These are phyloP conservation scores for Globisporangium mamillatum DNA, from an alignment of 352 stramenopile species.

Conservation along the genomic window DNA sequence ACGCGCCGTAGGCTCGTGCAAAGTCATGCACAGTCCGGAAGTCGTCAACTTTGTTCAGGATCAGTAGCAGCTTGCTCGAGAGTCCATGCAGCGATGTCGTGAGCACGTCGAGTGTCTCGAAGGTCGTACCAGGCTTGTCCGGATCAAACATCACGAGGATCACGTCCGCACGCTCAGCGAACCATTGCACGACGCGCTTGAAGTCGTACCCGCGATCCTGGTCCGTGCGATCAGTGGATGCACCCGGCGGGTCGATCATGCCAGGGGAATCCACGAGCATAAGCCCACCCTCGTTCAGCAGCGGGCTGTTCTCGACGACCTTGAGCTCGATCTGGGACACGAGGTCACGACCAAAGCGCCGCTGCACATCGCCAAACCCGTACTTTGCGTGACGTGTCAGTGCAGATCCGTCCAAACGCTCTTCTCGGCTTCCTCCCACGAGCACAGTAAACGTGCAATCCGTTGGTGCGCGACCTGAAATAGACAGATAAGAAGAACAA, in stretches of 20 bases:
- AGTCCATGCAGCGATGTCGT: conserved; percentile 72
- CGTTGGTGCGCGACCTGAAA: conserved; percentile 55
- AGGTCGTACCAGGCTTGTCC: conserved; percentile 86
- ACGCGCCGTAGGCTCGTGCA: conserved; percentile 73
- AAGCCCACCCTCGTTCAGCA: conserved; percentile 76
- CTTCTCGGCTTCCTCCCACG: conserved; percentile 58
- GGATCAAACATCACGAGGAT: conserved; percentile 90
- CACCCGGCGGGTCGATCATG: conserved; percentile 83
- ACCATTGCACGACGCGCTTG: conserved; percentile 85
- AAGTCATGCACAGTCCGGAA: conserved; percentile 88
- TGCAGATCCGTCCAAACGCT: conserved; percentile 76
- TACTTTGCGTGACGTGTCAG: conserved; percentile 69
- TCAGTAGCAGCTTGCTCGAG: conserved; percentile 80
- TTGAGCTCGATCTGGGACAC: conserved; percentile 88
- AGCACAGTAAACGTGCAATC: conserved; percentile 86
- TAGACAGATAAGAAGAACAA: background rate
- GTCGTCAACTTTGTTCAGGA: conserved; percentile 89
- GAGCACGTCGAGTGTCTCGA: conserved; percentile 86
- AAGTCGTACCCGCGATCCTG: conserved; percentile 85
- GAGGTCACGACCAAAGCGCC: conserved; percentile 75
- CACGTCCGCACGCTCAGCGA: conserved; percentile 80
- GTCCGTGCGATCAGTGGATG: conserved; percentile 57
- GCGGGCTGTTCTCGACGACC: conserved; percentile 55
- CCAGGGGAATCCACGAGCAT: conserved; percentile 86
- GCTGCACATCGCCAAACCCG: conserved; percentile 78